Evolutionary conservation across 2,329 filamentous ascomycete genomes (phyloP).

Genomic region (Diaporthe humulicola): DNA sequence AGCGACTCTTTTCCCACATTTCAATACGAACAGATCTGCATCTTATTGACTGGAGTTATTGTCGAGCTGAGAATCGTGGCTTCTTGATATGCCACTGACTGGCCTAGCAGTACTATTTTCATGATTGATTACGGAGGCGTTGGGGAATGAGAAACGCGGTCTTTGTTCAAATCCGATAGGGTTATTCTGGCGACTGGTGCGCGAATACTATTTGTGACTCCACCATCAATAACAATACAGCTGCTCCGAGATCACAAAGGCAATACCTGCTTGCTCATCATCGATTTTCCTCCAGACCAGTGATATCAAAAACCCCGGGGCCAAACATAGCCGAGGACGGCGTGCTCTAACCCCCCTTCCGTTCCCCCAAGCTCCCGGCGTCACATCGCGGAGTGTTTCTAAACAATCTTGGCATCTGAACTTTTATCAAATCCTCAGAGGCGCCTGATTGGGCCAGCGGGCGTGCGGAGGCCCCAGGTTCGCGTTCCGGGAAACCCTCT

Average conservation of each 20-base stretch:
- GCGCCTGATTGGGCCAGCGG: conserved; percentile 12
- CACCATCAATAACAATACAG: background rate
- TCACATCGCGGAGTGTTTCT: conserved; percentile 26
- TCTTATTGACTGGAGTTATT: conserved; percentile 34
- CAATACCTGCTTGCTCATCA: conserved; percentile 14
- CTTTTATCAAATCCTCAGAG: background rate
- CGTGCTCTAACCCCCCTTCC: background rate
- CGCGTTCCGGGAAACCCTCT: conserved; percentile 12
- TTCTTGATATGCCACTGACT: conserved; percentile 13
- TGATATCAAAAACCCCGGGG: background rate
- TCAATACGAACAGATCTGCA: conserved; percentile 41
- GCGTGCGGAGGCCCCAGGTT: conserved; percentile 23
- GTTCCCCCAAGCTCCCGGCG: background rate
- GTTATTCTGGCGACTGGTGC: conserved; percentile 22
- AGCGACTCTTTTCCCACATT: conserved; percentile 40
- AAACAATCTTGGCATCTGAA: conserved; percentile 31
- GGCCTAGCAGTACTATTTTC: conserved; percentile 14
- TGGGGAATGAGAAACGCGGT: conserved; percentile 27
- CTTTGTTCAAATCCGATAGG: conserved; percentile 22
- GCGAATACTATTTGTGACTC: conserved; percentile 24
- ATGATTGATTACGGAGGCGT: conserved; percentile 31
- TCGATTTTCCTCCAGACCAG: background rate
- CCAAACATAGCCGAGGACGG: conserved; percentile 2
- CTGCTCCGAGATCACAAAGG: background rate
- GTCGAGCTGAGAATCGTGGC: conserved; percentile 21